phyloP scores from a whole-genome alignment of 2,329 filamentous ascomycete genomes.

The Aspergillus udagawae region DNA sequence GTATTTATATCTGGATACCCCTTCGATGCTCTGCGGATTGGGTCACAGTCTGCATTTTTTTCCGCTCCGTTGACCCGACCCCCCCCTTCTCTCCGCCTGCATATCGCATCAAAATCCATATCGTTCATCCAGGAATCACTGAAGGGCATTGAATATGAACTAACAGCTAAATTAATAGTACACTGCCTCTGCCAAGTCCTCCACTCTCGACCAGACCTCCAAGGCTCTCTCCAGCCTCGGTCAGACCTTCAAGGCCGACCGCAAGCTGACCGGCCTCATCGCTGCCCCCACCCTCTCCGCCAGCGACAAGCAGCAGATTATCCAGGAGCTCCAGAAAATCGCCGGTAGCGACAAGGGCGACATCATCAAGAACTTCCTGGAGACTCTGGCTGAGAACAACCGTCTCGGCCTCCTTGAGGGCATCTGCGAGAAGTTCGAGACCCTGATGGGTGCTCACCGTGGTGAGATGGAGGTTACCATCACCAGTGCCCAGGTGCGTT shows the following conservation, averaged over 20 bases:
- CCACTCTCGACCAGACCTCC: slow-evolving; percentile 77
- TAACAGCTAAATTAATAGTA: slow-evolving; percentile 58
- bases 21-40: not conserved
- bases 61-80: slow-evolving; percentile 14
- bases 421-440: slow-evolving; percentile 80
- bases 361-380: slow-evolving; percentile 90
- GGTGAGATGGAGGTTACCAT: slow-evolving; percentile 93
- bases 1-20: not conserved
- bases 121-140: not conserved
- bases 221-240: slow-evolving; percentile 70
- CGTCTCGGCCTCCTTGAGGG: slow-evolving; percentile 76
- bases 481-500: slow-evolving; percentile 78
- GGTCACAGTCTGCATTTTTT: not conserved
- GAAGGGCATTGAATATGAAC: not conserved
- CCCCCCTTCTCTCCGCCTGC: slow-evolving; percentile 4
- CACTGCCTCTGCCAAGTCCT: slow-evolving; percentile 88
- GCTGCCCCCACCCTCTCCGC: slow-evolving; percentile 71
- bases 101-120: not conserved
- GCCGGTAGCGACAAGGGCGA: slow-evolving; percentile 67
- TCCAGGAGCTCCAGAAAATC: slow-evolving; percentile 83
- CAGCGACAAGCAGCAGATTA: slow-evolving; percentile 79
- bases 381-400: slow-evolving; percentile 93
- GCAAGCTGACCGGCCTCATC: slow-evolving; percentile 75
- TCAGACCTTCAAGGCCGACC: slow-evolving; percentile 72
- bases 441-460: slow-evolving; percentile 80